Conservation (phyloP, 768 basidiomycete species). For the Mycena epipterygia region DNA sequence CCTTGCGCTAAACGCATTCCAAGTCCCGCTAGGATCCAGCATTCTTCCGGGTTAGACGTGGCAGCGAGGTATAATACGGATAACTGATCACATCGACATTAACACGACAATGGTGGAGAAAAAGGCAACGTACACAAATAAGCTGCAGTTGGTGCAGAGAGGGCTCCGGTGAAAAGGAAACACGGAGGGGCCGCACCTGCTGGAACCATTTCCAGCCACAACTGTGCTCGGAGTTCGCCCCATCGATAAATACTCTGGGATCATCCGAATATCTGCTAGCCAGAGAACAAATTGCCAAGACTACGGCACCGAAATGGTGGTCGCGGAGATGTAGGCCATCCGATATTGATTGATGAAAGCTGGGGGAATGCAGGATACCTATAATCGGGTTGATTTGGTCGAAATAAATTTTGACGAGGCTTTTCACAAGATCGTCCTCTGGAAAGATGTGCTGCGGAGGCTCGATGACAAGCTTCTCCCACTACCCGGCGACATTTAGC, state of each 20-base stretch:
- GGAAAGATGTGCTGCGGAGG: slow-evolving; percentile 56
- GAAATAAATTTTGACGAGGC: slow-evolving; percentile 74
- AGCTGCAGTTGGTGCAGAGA: slow-evolving; percentile 48
- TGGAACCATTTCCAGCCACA: slow-evolving; percentile 72
- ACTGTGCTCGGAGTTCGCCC: slow-evolving; percentile 56
- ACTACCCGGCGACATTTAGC: slow-evolving; percentile 42
- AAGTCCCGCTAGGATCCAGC: slow-evolving; percentile 69
- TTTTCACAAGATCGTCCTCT: slow-evolving; percentile 60
- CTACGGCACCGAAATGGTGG: slow-evolving; percentile 64
- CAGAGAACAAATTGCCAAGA: slow-evolving; percentile 77
- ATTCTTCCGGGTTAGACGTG: slow-evolving; percentile 55
- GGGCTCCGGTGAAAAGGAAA: slow-evolving; percentile 64
- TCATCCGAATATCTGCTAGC: slow-evolving; percentile 73
- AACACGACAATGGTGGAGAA: background rate
- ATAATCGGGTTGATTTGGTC: slow-evolving; percentile 59
- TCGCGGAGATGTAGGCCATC: slow-evolving; percentile 64
- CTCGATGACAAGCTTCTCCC: slow-evolving; percentile 48
- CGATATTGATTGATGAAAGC: slow-evolving; percentile 65
- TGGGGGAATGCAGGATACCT: slow-evolving; percentile 77
- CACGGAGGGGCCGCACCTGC: slow-evolving; percentile 64
- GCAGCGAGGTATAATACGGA: background rate
- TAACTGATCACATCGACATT: background rate
- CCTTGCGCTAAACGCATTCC: slow-evolving; percentile 75
- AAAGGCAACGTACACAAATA: slow-evolving; percentile 59
- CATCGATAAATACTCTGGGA: slow-evolving; percentile 49